phyloP scores from a whole-genome alignment of 2,329 filamentous ascomycete genomes.

The Colletotrichum simmondsii region DNA sequence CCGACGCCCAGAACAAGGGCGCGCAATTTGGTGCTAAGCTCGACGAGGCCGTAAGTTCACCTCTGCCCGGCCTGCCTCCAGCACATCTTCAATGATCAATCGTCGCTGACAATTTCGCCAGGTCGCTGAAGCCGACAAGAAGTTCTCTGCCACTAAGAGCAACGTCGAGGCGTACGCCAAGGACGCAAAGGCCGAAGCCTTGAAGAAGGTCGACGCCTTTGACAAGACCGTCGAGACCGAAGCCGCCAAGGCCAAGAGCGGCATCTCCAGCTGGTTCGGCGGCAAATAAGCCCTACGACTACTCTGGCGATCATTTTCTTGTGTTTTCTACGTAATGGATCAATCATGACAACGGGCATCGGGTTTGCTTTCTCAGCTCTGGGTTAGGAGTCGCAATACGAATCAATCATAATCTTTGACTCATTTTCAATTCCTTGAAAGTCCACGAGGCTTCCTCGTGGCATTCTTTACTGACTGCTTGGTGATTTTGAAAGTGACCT shows the following conservation, averaged over 20 bases:
- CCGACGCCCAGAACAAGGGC: conserved; percentile 67
- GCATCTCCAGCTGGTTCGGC: conserved; percentile 88
- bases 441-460: not conserved
- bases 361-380: conserved; percentile 8
- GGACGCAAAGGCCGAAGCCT: conserved; percentile 70
- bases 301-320: not conserved
- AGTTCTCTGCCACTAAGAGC: conserved; percentile 70
- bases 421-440: not conserved
- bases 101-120: conserved; percentile 52
- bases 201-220: conserved; percentile 83
- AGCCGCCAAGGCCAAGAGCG: conserved; percentile 84
- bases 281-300: conserved; percentile 54
- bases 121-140: conserved; percentile 71
- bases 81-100: not conserved
- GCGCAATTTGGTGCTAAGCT: conserved; percentile 70
- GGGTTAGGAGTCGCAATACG: conserved; percentile 11
- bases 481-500: not conserved
- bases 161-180: conserved; percentile 69
- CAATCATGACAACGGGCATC: conserved; percentile 9
- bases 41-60: conserved; percentile 71
- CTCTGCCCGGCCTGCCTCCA: conserved; percentile 67
- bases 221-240: conserved; percentile 85
- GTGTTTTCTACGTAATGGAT: not conserved
- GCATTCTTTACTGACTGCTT: not conserved
- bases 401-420: conserved; percentile 13